phyloP scores from a whole-genome alignment of 441 rosid genomes.

The Aquilaria agallochum region DNA sequence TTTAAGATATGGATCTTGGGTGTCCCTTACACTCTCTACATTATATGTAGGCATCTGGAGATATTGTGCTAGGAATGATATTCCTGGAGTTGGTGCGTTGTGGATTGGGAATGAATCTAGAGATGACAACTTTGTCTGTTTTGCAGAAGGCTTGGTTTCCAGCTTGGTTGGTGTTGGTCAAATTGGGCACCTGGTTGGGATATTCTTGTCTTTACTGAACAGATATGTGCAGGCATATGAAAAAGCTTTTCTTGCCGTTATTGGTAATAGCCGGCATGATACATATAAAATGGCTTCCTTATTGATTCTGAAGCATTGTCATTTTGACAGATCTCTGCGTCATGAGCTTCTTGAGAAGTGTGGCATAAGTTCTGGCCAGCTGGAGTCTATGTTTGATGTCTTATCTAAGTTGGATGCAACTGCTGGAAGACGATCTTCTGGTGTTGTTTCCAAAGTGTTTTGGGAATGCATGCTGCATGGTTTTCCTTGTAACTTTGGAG shows the following conservation, averaged over 20 bases:
- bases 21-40: conserved; percentile 70
- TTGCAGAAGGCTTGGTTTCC: conserved; percentile 65
- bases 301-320: conserved; percentile 82
- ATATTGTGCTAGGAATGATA: conserved; percentile 41
- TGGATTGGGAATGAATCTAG: conserved; percentile 50
- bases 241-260: conserved; percentile 77
- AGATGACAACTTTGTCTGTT: conserved; percentile 43
- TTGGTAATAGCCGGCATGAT: conserved; percentile 41
- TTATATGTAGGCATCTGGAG: conserved; percentile 62
- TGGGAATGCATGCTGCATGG: conserved; percentile 96
- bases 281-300: conserved; percentile 47
- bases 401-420: conserved; percentile 53
- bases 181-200: conserved; percentile 45
- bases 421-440: conserved; percentile 67
- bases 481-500: conserved; percentile 66
- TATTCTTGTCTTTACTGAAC: conserved; percentile 65
- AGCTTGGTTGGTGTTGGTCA: conserved; percentile 57
- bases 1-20: conserved; percentile 80
- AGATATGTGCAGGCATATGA: conserved; percentile 55
- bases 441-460: conserved; percentile 60
- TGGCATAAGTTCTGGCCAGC: conserved; percentile 46
- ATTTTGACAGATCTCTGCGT: conserved; percentile 64
- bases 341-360: conserved; percentile 72
- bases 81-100: conserved; percentile 45
- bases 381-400: conserved; percentile 60